Percentiles rank a stretch among this genome's conserved stretches.
Conservation (phyloP, 148 eudicot genomes). For the Fallopia convolvulus region DNA sequence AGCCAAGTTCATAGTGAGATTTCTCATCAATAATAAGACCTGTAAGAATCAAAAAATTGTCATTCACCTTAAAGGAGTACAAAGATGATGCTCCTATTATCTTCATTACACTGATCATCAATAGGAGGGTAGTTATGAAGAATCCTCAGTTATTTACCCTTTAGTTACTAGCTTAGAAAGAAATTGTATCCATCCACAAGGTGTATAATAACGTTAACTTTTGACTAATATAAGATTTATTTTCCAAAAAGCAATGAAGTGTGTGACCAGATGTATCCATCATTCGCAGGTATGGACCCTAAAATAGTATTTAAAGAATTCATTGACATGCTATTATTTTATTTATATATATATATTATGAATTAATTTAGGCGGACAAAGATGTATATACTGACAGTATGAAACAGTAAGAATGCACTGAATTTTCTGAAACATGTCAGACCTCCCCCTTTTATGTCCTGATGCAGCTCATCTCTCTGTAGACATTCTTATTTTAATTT, state of each 20-base stretch:
- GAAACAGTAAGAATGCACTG: background rate
- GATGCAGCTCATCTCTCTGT: background rate
- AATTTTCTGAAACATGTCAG: background rate
- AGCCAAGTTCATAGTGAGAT: conserved; percentile 87
- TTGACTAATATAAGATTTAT: background rate
- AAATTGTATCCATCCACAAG: background rate
- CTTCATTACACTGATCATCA: background rate
- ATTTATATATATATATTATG: background rate
- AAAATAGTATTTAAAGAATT: background rate
- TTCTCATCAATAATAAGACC: conserved; percentile 85
- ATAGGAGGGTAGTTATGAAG: background rate
- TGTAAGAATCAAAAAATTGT: conserved; percentile 25
- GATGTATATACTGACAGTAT: background rate
- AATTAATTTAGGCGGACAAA: background rate
- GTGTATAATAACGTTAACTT: background rate
- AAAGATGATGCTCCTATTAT: background rate
- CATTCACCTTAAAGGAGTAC: background rate
- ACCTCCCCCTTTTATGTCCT: background rate
- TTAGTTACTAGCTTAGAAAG: background rate
- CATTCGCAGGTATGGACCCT: background rate
- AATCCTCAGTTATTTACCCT: background rate
- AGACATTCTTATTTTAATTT: too few species aligned
- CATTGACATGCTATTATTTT: background rate
- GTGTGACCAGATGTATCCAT: background rate
- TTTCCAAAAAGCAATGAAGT: background rate